Evolutionary conservation across 2,329 filamentous ascomycete genomes (phyloP), one percentile per base, ranked within the genome.

Genomic region (Penicillium sp.): DNA sequence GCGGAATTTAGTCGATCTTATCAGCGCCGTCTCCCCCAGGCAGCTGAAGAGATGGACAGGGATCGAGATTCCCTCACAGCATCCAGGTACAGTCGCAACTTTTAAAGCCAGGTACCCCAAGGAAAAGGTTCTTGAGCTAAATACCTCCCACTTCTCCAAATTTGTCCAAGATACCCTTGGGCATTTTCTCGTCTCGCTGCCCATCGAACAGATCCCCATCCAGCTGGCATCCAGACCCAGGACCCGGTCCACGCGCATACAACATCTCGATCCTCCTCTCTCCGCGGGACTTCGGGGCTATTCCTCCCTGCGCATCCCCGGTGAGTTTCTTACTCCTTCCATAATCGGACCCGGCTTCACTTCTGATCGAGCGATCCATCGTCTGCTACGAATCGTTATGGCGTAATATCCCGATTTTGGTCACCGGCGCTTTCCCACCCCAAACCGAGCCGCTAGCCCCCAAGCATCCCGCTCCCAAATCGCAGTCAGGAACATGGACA

Each of bases 391-490:
- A 23, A 13, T n/a, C n/a, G 19, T 47, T n/a, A 19, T 23, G 17
- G 19, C 7, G 19, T 9, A 47, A 41, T 15, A 15, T 41, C 35
- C 51, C 31, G 17, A 44, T 54, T 45, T 31, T 62, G 55, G 44
- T 55, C 50, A 62, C 60, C 60, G 60, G 41, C 41, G 41, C 52
- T 55, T 48, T 48, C 38, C 19, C 17, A 11, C 52, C 19, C 21
- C 41, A 38, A 53, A 45, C 15, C 11, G 45, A 31, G 47, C 53
- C 30, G 47, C 56, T 41, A 44, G 31, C 44, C 38, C 30, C 48
- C 35, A 56, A 31, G 26, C 17, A 31, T 11, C 48, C 45, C 21
- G n/a, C 13, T 15, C 35, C 35, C 35, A 41, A 15, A 41, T 41
- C 15, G 35, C 35, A 30, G 19, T 23, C 47, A 26, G 44, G 30